Evolutionary conservation across 2,329 filamentous ascomycete genomes (phyloP), one percentile per base, ranked within the genome.

Genomic region (Coniochaeta prunicola): DNA sequence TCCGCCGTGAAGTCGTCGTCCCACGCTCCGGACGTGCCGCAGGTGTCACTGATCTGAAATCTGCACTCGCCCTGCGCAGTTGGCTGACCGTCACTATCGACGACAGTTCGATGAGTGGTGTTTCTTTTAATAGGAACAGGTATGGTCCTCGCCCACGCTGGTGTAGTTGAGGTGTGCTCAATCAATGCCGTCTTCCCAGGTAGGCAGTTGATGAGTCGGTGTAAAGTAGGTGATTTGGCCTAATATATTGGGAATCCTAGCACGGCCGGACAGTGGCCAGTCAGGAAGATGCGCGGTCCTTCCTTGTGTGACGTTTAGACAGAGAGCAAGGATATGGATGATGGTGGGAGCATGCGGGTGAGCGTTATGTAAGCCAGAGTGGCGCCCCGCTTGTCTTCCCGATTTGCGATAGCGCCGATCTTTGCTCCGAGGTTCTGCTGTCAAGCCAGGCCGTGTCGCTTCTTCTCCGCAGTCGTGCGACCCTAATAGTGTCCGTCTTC

Each of bases 171-270:
- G 28, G 57, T 53, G 28, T 33, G 59, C 38, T 57, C 57, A 61
- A 64, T 63, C 59, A 64, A 62, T 58, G 33, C 59, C 60, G 60
- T 57, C 59, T 64, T 63, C 64, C 65, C 53, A 65, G 64, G 58
- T 61, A 63, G 65, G 64, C 61, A 64, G 64, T 59, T 65, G 61
- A 24, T 57, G 60, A 58, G 56, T 63, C 61, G 53, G 19, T 55
- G 53, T 42, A 60, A 57, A 60, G 59, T 50, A 33, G 31, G 36
- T 54, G 55, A 55, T 59, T 59, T 61, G 57, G 38, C 12, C 53
- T 33, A 60, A 59, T 61, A 64, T 63, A 63, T 59, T 57, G 34
- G 30, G 33, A 45, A 58, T 53, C 54, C 53, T 53, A 38, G 58
- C 58, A 50, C 42, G 42, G 26, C 33, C 26, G 26, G 9, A 26